A percentile compares a stretch with the other conserved stretches of the same genome.
These are phyloP conservation scores for Isatis tinctoria DNA, from an alignment of 345 rosid species.

Conservation along the genomic window DNA sequence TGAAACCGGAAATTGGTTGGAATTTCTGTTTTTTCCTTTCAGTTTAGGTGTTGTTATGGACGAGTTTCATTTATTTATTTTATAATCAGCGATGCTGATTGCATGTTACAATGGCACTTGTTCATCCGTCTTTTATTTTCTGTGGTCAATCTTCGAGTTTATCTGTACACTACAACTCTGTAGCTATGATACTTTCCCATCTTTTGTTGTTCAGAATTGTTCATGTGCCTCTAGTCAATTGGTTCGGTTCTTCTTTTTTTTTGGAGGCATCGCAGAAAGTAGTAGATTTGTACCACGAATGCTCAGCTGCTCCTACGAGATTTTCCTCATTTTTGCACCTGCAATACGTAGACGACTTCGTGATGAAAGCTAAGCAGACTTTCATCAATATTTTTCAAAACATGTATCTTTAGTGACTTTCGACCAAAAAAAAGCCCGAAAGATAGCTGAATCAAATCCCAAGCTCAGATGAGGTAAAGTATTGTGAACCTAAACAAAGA, in stretches of 20 bases:
- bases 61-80: slow-evolving; percentile 7
- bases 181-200: not conserved
- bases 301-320: not conserved
- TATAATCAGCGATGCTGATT: slow-evolving; percentile 4
- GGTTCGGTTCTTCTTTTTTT: not conserved
- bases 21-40: not conserved
- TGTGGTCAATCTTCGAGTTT: not conserved
- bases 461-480: too few species aligned
- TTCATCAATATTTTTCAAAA: too few species aligned
- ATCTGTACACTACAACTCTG: not conserved
- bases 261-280: not conserved
- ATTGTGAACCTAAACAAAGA: not conserved
- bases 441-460: not conserved
- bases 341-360: not conserved
- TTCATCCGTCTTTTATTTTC: slow-evolving; percentile 7
- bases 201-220: slow-evolving; percentile 11
- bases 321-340: not conserved
- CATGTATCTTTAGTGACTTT: too few species aligned
- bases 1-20: not conserved
- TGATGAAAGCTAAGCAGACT: not conserved
- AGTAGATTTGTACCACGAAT: not conserved
- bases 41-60: slow-evolving; percentile 5
- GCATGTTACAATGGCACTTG: not conserved
- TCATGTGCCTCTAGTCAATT: not conserved
- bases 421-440: not conserved